A percentile compares a stretch with the other conserved stretches of the same genome.
These are phyloP conservation scores for Mortierella sp. DNA, from an alignment of 371 early-diverging fungal genomes.

Conservation along the genomic window DNA sequence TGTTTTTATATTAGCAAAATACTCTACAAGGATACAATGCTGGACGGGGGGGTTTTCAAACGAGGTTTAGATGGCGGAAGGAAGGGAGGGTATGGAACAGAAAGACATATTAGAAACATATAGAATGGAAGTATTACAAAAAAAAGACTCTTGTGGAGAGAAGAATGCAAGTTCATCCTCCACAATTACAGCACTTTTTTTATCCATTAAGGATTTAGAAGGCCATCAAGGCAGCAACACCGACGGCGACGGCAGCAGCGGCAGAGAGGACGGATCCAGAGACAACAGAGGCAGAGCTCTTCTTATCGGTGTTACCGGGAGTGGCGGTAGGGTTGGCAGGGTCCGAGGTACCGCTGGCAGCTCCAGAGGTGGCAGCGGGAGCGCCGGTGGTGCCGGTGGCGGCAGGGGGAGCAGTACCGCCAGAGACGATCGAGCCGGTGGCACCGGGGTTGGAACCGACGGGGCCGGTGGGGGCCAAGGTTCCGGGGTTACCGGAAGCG, in stretches of 20 bases:
- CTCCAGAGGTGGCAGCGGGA: conserved; percentile 2
- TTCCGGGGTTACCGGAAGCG: conserved; percentile 24
- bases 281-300: neutral
- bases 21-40: conserved; percentile 11
- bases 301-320: neutral
- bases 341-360: conserved; percentile 20
- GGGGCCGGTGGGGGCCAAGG: conserved; percentile 29
- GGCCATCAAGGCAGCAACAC: conserved; percentile 37
- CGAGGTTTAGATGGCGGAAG: neutral
- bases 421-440: conserved; percentile 30
- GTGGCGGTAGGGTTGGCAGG: neutral
- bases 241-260: conserved; percentile 33
- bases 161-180: neutral
- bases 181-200: neutral
- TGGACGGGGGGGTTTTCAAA: neutral
- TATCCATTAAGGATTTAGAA: conserved; percentile 23
- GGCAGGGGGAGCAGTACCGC: neutral
- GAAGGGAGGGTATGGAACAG: neutral
- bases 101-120: neutral
- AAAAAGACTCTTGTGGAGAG: neutral
- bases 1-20: conserved; percentile 1
- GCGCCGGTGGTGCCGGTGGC: neutral
- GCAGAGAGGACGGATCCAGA: conserved; percentile 26
- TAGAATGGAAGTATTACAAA: neutral
- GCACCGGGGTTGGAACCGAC: conserved; percentile 37